phyloP scores from a whole-genome alignment of 306 rosid species.

The Dicorynia guianensis region DNA sequence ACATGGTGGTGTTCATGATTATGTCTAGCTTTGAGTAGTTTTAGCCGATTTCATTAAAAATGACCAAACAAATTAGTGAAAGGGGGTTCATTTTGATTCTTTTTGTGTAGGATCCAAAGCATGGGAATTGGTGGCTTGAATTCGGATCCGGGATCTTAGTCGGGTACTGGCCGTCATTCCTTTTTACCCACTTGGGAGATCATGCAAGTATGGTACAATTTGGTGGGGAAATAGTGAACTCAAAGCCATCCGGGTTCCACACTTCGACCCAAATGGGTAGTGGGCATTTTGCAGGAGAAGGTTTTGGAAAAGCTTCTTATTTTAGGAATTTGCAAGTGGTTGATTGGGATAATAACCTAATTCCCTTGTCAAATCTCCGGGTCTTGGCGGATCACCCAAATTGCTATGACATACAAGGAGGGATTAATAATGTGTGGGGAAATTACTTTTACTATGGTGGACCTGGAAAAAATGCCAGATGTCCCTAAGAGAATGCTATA shows the following conservation, averaged over 20 bases:
- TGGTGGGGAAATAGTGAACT: conserved; percentile 83
- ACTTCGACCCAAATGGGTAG: conserved; percentile 87
- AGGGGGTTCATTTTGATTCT: background rate
- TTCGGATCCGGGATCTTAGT: conserved; percentile 69
- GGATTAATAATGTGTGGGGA: conserved; percentile 78
- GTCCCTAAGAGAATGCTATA: conserved; percentile 58
- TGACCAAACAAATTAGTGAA: background rate
- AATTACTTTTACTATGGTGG: conserved; percentile 90
- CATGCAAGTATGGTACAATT: conserved; percentile 86
- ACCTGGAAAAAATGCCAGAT: conserved; percentile 78
- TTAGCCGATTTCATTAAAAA: background rate
- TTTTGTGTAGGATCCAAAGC: conserved; percentile 73
- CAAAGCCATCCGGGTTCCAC: conserved; percentile 59
- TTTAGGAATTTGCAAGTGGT: conserved; percentile 77
- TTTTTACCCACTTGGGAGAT: conserved; percentile 68
- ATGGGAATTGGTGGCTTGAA: conserved; percentile 91
- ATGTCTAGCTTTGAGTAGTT: conserved; percentile 36
- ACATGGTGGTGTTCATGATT: conserved; percentile 33
- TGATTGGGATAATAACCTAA: conserved; percentile 78
- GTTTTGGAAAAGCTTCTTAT: conserved; percentile 77
- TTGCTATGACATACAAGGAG: conserved; percentile 81
- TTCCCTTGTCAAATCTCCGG: conserved; percentile 64
- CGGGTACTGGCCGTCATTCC: conserved; percentile 85
- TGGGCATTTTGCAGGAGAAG: conserved; percentile 79
- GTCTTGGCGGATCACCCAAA: conserved; percentile 81